Percentiles rank a stretch among this genome's conserved stretches.
Evolutionary conservation across 257 asterid species (phyloP).

Genomic region (Asclepias syriaca): DNA sequence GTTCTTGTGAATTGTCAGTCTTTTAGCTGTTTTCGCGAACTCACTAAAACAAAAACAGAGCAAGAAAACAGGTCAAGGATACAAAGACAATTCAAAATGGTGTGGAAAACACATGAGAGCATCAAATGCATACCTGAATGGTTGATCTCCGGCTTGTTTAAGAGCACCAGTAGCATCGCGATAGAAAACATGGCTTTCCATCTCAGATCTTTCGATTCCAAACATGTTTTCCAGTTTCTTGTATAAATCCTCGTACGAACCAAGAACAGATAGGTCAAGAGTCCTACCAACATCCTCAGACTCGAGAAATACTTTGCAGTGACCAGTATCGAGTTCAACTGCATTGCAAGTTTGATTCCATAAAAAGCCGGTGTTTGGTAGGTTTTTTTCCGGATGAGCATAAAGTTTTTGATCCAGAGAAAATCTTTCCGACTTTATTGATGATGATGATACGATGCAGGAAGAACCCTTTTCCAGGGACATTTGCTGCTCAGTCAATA

Average conservation of each 20-base stretch:
- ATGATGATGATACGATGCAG: conserved; percentile 4
- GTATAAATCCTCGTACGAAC: conserved; percentile 78
- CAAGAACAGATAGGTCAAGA: conserved; percentile 65
- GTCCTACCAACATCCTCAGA: conserved; percentile 79
- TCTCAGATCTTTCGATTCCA: conserved; percentile 55
- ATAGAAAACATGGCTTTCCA: conserved; percentile 50
- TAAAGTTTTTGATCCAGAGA: conserved; percentile 20
- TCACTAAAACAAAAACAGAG: conserved; percentile 38
- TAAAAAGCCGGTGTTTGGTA: conserved; percentile 27
- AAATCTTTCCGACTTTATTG: conserved; percentile 23
- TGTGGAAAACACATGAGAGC: neutral
- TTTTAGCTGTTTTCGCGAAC: conserved; percentile 57
- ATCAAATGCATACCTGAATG: conserved; percentile 45
- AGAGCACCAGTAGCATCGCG: conserved; percentile 58
- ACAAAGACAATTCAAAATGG: neutral
- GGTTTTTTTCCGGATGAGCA: conserved; percentile 29
- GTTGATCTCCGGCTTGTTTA: conserved; percentile 67
- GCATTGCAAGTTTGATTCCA: conserved; percentile 39
- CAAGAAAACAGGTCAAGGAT: neutral
- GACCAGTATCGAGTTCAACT: conserved; percentile 57
- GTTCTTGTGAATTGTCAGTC: conserved; percentile 59
- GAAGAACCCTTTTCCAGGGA: conserved; percentile 27
- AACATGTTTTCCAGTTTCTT: conserved; percentile 63
- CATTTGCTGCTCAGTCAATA: conserved; percentile 96
- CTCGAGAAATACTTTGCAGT: conserved; percentile 89